phyloP scores from a whole-genome alignment of 2,329 filamentous ascomycete species.

The Lecanoromycetidae sp. region DNA sequence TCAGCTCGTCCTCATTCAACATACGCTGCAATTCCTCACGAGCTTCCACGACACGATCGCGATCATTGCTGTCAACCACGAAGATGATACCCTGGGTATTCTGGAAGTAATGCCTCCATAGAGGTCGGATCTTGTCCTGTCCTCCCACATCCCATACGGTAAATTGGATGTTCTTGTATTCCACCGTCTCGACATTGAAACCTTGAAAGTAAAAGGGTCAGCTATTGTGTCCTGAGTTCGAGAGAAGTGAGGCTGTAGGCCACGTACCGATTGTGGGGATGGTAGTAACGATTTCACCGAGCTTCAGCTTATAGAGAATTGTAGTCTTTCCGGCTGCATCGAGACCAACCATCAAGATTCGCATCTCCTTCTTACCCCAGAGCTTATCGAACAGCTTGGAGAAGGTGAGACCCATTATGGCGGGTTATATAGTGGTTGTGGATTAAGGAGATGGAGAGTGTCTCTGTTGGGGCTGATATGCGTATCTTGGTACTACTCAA shows the following conservation, averaged over 20 bases:
- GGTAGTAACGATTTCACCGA: constrained; percentile 97
- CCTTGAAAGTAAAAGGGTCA: constrained; percentile 39
- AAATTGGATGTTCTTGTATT: constrained; percentile 99
- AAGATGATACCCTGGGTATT: constrained; percentile 99
- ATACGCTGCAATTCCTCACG: constrained; percentile 94
- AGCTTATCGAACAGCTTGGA: constrained; percentile 93
- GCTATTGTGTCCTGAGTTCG: constrained; percentile 8
- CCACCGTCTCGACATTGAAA: constrained; percentile 99
- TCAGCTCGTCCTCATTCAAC: constrained; percentile 97
- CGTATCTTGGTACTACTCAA: constrained; percentile 10
- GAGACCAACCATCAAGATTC: constrained; percentile 99
- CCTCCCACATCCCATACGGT: constrained; percentile 99
- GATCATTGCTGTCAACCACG: constrained; percentile 98
- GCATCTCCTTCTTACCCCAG: constrained; percentile 99
- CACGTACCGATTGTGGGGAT: constrained; percentile 74
- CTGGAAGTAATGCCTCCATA: constrained; percentile 99
- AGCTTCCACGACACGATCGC: constrained; percentile 93
- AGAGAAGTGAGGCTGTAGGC: background rate
- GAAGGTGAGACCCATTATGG: constrained; percentile 92
- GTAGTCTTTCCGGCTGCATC: constrained; percentile 99
- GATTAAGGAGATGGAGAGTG: constrained; percentile 9
- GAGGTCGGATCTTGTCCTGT: constrained; percentile 98
- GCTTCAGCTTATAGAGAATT: constrained; percentile 99
- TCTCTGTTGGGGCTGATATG: constrained; percentile 20
- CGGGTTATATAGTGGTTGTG: constrained; percentile 27